These are phyloP conservation scores for Trichoderma arundinaceum DNA, from an alignment of 2,329 filamentous ascomycete genomes.

Conservation along the genomic window DNA sequence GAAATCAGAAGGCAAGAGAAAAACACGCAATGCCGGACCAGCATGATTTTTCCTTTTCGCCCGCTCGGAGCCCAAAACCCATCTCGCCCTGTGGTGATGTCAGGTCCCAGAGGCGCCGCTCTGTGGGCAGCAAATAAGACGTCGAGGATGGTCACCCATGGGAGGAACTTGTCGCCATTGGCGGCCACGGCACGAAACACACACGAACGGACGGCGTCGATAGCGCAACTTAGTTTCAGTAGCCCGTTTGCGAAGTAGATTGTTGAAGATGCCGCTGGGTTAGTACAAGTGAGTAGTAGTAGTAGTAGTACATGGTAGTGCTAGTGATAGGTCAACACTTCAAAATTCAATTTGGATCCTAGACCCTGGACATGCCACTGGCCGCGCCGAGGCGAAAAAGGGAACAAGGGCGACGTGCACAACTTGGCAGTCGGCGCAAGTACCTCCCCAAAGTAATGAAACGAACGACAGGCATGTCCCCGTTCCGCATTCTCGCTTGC, in stretches of 20 bases:
- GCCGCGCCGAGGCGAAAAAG: slow-evolving; percentile 4
- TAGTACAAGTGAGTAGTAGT: no score
- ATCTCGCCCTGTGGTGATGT: slow-evolving; percentile 11
- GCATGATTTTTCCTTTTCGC: no score
- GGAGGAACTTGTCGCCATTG: slow-evolving; percentile 4
- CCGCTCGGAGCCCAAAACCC: neutral
- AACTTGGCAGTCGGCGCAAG: neutral
- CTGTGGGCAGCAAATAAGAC: slow-evolving; percentile 14
- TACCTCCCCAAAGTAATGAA: slow-evolving; percentile 8
- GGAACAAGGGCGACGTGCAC: neutral
- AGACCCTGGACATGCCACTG: slow-evolving; percentile 1
- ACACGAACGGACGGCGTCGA: slow-evolving; percentile 9
- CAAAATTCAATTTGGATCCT: slow-evolving; percentile 15
- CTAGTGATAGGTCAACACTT: neutral
- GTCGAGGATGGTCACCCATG: slow-evolving; percentile 17
- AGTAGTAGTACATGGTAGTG: neutral
- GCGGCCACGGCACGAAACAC: slow-evolving; percentile 8
- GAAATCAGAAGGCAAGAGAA: neutral
- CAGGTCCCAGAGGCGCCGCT: slow-evolving; percentile 11
- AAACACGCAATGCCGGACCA: no score
- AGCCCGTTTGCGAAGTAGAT: no score
- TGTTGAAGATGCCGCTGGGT: slow-evolving; percentile 5
- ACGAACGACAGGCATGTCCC: slow-evolving; percentile 21
- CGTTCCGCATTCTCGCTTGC: slow-evolving; percentile 22
- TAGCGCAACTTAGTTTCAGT: slow-evolving; percentile 2